phyloP scores from a whole-genome alignment of 2,329 filamentous ascomycete species.

The Paracoccidioides lutzii region DNA sequence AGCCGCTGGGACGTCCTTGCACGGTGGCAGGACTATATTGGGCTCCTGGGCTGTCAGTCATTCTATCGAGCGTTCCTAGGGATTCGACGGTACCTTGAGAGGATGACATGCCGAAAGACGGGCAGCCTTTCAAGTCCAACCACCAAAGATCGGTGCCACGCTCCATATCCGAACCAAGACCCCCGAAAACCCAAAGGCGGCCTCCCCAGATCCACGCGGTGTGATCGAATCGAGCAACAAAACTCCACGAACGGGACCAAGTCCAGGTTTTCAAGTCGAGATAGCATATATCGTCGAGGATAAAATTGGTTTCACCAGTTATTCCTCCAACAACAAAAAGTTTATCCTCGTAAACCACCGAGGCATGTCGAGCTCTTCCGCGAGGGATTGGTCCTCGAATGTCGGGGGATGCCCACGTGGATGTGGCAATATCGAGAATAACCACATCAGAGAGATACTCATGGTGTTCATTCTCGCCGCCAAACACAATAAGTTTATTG shows the following conservation, averaged over 20 bases:
- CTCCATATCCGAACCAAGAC: slow-evolving; percentile 91
- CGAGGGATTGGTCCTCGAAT: slow-evolving; percentile 74
- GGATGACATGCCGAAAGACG: slow-evolving; percentile 64
- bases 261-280: slow-evolving; percentile 94
- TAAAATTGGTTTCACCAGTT: slow-evolving; percentile 79
- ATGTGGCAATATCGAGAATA: slow-evolving; percentile 86
- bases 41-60: slow-evolving; percentile 27
- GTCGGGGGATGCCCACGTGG: slow-evolving; percentile 88
- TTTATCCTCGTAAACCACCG: slow-evolving; percentile 91
- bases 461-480: slow-evolving; percentile 93
- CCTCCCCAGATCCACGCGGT: slow-evolving; percentile 88
- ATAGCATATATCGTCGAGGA: slow-evolving; percentile 92
- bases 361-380: slow-evolving; percentile 82
- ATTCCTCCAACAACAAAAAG: slow-evolving; percentile 94
- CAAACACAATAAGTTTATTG: slow-evolving; percentile 91
- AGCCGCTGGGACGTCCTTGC: slow-evolving; percentile 35
- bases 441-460: slow-evolving; percentile 93
- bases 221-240: slow-evolving; percentile 89
- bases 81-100: slow-evolving; percentile 41
- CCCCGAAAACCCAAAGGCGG: slow-evolving; percentile 91
- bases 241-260: slow-evolving; percentile 93
- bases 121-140: slow-evolving; percentile 84
- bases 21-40: slow-evolving; percentile 23
- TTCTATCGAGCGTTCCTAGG: slow-evolving; percentile 20
- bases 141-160: slow-evolving; percentile 94